Percentiles rank a stretch among this genome's conserved stretches.
Conservation (phyloP, 1,139 yeast species). For the Insectozyma bohioensis region DNA sequence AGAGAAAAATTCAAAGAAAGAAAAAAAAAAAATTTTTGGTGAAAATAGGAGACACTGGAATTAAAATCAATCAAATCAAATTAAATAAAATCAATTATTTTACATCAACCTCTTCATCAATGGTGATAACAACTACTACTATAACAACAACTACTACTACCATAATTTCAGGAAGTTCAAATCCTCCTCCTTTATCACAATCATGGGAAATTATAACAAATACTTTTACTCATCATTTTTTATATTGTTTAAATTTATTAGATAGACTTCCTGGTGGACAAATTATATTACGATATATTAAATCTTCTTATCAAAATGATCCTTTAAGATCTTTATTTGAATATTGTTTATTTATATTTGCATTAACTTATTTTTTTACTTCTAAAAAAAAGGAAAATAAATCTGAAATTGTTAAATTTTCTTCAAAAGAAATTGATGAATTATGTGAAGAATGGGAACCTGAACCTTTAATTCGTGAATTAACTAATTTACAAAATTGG, state of each 20-base stretch:
- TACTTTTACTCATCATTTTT: constrained; percentile 35
- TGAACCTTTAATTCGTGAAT: constrained; percentile 66
- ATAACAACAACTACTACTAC: constrained; percentile 27
- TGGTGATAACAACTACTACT: constrained; percentile 14
- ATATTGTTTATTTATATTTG: constrained; percentile 75
- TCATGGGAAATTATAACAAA: constrained; percentile 39
- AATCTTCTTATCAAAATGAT: constrained; percentile 89
- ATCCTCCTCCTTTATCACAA: constrained; percentile 29
- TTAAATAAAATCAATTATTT: neutral
- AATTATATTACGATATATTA: constrained; percentile 71
- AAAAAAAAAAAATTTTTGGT: constrained; percentile 3
- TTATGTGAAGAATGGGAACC: constrained; percentile 91
- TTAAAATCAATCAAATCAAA: neutral
- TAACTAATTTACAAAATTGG: constrained; percentile 57
- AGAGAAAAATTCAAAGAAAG: neutral
- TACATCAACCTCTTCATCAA: constrained; percentile 1
- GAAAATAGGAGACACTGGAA: too few relatives aligned
- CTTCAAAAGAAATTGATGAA: constrained; percentile 73
- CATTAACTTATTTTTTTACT: constrained; percentile 78
- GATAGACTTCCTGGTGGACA: constrained; percentile 76
- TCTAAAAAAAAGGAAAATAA: constrained; percentile 80
- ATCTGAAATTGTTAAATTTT: constrained; percentile 65
- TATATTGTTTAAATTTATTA: constrained; percentile 35
- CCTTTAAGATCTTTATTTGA: constrained; percentile 89
- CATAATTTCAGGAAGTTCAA: constrained; percentile 13